Conservation (phyloP, 23 red algal genomes). For the Gracilariopsis chorda region DNA sequence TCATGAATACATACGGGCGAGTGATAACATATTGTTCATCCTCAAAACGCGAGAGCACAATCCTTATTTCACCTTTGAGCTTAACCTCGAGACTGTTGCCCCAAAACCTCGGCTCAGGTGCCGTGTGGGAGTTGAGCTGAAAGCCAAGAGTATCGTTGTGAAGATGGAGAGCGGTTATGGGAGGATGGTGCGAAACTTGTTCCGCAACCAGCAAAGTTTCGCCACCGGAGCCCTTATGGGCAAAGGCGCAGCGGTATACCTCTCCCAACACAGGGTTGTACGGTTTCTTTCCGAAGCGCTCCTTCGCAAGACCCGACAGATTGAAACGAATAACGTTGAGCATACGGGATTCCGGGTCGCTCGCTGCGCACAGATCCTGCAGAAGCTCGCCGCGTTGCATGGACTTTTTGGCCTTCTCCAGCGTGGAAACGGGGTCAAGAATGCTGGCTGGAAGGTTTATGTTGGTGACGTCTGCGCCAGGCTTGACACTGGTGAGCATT, state of each 20-base stretch:
- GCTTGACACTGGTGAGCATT: conserved; percentile 80
- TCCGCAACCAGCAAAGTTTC: conserved; percentile 75
- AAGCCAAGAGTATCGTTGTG: conserved; percentile 89
- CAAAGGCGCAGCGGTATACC: conserved; percentile 83
- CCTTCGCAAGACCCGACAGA: conserved; percentile 84
- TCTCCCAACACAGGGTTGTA: conserved; percentile 97
- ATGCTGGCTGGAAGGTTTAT: conserved; percentile 88
- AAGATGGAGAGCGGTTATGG: conserved; percentile 88
- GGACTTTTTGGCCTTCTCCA: conserved; percentile 86
- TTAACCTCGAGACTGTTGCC: conserved; percentile 93
- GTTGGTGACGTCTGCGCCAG: conserved; percentile 77
- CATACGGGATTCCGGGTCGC: conserved; percentile 65
- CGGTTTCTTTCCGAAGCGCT: conserved; percentile 91
- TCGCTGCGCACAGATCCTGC: conserved; percentile 49
- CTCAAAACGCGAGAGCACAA: conserved; percentile 54
- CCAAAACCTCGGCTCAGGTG: conserved; percentile 85
- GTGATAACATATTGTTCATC: conserved; percentile 89
- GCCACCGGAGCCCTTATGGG: conserved; percentile 65
- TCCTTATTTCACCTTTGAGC: conserved; percentile 69
- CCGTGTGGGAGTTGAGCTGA: conserved; percentile 68
- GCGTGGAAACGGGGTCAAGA: conserved; percentile 88
- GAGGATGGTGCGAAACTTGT: conserved; percentile 98
- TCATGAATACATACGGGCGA: conserved; percentile 73
- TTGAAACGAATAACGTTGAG: conserved; percentile 81
- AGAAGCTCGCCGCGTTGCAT: conserved; percentile 95